Conservation (phyloP, 257 asterid species). For the Solanum okadae region DNA sequence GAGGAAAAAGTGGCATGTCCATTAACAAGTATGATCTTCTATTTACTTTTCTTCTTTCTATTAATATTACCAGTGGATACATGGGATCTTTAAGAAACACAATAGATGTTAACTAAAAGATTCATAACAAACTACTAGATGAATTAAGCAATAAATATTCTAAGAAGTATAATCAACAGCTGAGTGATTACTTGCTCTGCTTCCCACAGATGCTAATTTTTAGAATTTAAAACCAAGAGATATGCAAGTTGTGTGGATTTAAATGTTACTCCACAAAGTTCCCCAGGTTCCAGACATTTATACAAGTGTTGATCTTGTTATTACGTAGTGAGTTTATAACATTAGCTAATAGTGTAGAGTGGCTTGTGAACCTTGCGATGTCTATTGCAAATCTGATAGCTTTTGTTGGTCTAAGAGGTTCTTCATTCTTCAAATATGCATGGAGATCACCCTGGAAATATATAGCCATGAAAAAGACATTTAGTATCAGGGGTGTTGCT, state of each 20-base stretch:
- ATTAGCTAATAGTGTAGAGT: not conserved
- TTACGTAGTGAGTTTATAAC: not conserved
- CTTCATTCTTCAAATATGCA: slow-evolving; percentile 53
- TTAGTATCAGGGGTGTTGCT: not conserved
- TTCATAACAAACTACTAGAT: not conserved
- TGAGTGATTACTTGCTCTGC: not conserved
- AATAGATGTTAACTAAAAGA: not conserved
- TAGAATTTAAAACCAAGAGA: not conserved
- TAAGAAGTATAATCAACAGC: not conserved
- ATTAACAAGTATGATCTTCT: not conserved
- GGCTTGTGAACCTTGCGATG: slow-evolving; percentile 63
- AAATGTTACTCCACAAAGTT: not conserved
- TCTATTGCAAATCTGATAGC: slow-evolving; percentile 95
- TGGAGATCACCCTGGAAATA: slow-evolving; percentile 70
- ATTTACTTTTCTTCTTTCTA: not conserved
- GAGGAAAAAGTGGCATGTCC: not conserved
- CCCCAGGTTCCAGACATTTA: not conserved
- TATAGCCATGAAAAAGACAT: not conserved
- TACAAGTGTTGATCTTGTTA: not conserved
- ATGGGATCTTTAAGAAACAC: not conserved
- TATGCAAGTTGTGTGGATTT: not conserved
- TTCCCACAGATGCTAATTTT: not conserved
- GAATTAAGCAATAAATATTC: not conserved
- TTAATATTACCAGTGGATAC: not conserved
- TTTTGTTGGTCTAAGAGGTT: slow-evolving; percentile 70